phyloP scores from a whole-genome alignment of 768 basidiomycete species.

The Boletus barrowsii region DNA sequence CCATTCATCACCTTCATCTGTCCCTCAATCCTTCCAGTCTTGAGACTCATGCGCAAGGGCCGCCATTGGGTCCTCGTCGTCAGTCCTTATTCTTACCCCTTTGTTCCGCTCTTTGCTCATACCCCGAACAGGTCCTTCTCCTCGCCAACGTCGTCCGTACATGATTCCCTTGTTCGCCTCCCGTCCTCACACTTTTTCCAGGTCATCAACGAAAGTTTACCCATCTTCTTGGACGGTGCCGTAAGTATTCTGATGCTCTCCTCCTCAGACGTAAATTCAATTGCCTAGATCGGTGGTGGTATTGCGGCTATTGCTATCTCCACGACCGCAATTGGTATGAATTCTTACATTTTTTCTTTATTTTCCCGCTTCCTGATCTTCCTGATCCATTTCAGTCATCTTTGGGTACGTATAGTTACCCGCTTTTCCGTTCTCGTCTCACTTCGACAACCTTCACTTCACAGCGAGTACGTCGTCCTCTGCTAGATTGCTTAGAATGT shows the following conservation, averaged over 20 bases:
- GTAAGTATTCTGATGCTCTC: conserved; percentile 43
- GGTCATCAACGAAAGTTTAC: conserved; percentile 82
- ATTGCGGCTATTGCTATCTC: conserved; percentile 76
- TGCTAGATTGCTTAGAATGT: not conserved
- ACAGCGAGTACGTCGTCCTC: conserved; percentile 38
- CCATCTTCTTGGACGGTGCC: conserved; percentile 78
- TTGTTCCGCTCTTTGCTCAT: not conserved
- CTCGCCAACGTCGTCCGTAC: conserved; percentile 79
- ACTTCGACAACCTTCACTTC: not conserved
- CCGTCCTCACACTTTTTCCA: conserved; percentile 24
- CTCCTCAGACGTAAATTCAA: conserved; percentile 53
- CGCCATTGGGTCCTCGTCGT: conserved; percentile 96
- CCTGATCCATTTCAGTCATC: conserved; percentile 49
- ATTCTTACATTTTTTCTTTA: not conserved
- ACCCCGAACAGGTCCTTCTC: conserved; percentile 65
- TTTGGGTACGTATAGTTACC: conserved; percentile 59
- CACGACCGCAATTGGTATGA: conserved; percentile 54
- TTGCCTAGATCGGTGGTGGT: conserved; percentile 58
- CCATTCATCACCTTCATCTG: not conserved
- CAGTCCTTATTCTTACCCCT: conserved; percentile 10
- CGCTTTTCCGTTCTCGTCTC: not conserved
- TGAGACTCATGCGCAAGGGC: conserved; percentile 56
- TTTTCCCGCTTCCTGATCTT: not conserved
- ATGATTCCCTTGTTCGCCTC: not conserved
- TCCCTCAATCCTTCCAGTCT: conserved; percentile 37